Base-by-base conservation (phyloP, 352 stramenopile species). In the Pythium biforme region DNA sequence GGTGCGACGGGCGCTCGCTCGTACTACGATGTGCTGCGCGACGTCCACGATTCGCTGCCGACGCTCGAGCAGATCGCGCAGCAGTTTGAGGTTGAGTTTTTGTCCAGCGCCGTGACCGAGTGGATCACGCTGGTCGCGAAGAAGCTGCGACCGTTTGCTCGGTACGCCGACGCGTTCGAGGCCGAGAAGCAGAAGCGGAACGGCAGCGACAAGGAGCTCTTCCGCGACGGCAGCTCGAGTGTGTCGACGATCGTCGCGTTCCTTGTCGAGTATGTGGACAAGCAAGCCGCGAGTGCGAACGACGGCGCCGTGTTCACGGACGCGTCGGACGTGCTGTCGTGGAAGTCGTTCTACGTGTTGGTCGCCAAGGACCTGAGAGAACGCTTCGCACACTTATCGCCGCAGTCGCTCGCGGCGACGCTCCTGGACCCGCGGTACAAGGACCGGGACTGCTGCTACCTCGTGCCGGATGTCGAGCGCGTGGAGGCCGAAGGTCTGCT, bases 351-450 rank as follows among this genome's bases (percentile, higher is more conserved):
- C 57, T 93, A 89, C 50, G 68, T 83, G 23, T 52, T 62, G 39
- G 45, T 92, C 8, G 68, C 74, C 19, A 79, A 75, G 41, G 79
- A 81, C 43, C 34, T 93, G 34, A 81, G 82, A 7, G 62, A 75
- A 10, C 73, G 84, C 37, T 92, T 93, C 59, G 64, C 64, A 11
- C 54, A 65, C 34, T 34, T 90, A 17, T 78, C 81, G 1, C 37
- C 80, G 20, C 69, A 89, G 23, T 88, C 78, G 45, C 87, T 88
- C 41, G 84, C 84, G 3, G 81, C 84, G 11, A 91, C 84, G 19
- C 67, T 93, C 26, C 77, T 93, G 12, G 84, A 93, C 25, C 84
- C 84, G 33, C 81, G 84, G 6, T 93, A 93, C 72, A 93, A 93
- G 61, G 80, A 90, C 50, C 83, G 79, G 29, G 82, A 89, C 49